Percentiles rank a stretch among this genome's conserved stretches.
These are phyloP conservation scores for Cymbidium sinense DNA, from an alignment of 106 monocot species.

Conservation along the genomic window DNA sequence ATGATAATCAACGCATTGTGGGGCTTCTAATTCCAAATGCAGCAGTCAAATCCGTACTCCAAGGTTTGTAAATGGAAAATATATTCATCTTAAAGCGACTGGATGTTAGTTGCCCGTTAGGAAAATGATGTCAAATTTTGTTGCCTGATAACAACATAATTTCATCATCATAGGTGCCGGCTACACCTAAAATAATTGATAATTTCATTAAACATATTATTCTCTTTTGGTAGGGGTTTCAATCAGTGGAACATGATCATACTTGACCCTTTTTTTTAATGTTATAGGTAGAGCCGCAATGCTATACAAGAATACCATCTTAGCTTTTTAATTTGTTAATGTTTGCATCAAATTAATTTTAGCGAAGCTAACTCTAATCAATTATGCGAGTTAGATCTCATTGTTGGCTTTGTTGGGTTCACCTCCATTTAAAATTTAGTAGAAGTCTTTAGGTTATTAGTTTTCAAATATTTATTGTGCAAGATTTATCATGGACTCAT, in stretches of 20 bases:
- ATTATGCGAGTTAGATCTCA: background rate
- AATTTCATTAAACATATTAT: background rate
- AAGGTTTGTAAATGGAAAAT: conserved; percentile 44
- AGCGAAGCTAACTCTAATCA: background rate
- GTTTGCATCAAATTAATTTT: background rate
- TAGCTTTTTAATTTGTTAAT: background rate
- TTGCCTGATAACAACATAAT: background rate
- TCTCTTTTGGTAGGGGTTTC: background rate
- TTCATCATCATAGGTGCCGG: background rate
- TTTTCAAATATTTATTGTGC: too few relatives aligned
- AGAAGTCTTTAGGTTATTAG: too few relatives aligned
- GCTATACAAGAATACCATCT: background rate
- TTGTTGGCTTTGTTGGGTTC: background rate
- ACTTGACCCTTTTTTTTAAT: background rate
- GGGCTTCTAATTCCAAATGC: conserved; percentile 87
- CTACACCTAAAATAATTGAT: background rate
- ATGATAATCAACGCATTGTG: conserved; percentile 57
- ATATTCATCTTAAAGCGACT: background rate
- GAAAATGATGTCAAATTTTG: background rate
- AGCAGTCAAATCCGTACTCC: conserved; percentile 76
- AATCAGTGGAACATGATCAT: background rate
- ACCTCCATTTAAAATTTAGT: background rate
- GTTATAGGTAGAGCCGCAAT: background rate
- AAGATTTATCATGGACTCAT: too few relatives aligned
- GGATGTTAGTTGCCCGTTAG: background rate